Base-by-base conservation (phyloP, 257 asterid species). In the Schizonepeta tenuifolia region DNA sequence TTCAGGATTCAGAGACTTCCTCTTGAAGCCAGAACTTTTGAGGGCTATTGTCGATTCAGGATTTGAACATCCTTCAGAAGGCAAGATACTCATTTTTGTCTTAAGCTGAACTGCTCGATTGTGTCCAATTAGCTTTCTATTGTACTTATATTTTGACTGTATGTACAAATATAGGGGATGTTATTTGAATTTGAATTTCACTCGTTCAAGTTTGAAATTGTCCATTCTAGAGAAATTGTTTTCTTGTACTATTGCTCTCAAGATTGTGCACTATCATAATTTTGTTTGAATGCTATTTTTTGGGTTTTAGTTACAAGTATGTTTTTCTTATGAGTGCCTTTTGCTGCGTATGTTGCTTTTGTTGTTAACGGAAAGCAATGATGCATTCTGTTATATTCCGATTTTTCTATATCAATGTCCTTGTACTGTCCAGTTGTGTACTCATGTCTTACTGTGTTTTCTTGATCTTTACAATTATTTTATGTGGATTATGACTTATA, bases 41-140 rank as follows among this genome's bases (percentile, higher is more conserved):
- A 83, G 89, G 50, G 90, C 90, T 56, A 85, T 85, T 26, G 90
- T 85, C 36, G 90, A 85, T 79, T 85, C 86, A 9, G 90, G 90
- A 50, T 85, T 85, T 69, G 90, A 85, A 40, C 90, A 85, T 83
- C 90, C 90, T 50, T 85, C 90, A 6, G 90, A 85, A 83, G 90
- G 87, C 78, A 83, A 77, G 72, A 74, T 41, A 24, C 58, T 26
- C 44, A 0, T 21, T 54, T 59, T 57, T 22, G 41, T 35, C 38
- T 65, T 53, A 17, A 46, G 63, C 60, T 33, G 35, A 21, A 1
- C 47, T 6, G 46, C 31, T 38, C 22, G 46, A 12, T 53, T 17
- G 7, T 69, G 64, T 24, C n/a, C 4, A n/a, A 33, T 3, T 14
- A 5, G 1, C 28, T 2, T 22, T 69, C 33, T 22, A 12, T 58